These are phyloP conservation scores for Pseudodiploospora longispora DNA, from an alignment of 2,329 filamentous ascomycete species.

Conservation along the genomic window DNA sequence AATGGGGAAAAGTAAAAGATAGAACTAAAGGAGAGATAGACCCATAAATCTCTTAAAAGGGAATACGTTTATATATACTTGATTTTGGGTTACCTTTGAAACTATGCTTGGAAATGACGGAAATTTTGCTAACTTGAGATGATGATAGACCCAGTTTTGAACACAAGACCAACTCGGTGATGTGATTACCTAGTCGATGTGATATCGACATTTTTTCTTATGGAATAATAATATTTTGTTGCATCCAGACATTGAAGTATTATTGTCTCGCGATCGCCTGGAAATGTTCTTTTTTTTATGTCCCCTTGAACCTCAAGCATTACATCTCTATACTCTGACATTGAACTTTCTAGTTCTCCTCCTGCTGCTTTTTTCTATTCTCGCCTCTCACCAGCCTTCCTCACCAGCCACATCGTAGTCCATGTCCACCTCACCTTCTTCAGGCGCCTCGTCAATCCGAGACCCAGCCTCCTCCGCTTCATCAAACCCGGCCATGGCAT, in stretches of 20 bases:
- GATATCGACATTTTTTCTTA: background rate
- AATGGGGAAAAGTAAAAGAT: background rate
- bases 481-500: conserved; percentile 17
- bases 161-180: too few relatives aligned
- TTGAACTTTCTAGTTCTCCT: background rate
- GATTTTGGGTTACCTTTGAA: too few relatives aligned
- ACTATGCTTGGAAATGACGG: too few relatives aligned
- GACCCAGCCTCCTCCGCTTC: conserved; percentile 14
- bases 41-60: background rate
- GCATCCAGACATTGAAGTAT: too few relatives aligned
- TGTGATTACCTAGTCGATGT: too few relatives aligned
- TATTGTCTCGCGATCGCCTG: too few relatives aligned
- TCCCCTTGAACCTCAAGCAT: too few relatives aligned
- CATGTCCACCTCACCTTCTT: conserved; percentile 33
- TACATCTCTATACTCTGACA: too few relatives aligned
- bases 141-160: too few relatives aligned
- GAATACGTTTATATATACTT: too few relatives aligned
- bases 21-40: background rate
- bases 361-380: background rate
- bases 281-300: too few relatives aligned
- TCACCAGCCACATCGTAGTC: conserved; percentile 48
- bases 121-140: too few relatives aligned
- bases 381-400: conserved; percentile 32
- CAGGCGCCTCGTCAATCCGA: conserved; percentile 14
- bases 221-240: background rate